Percentiles rank a stretch among this genome's conserved stretches.
These are phyloP conservation scores for Candida ortonii DNA, from an alignment of 805 yeast species.

Conservation along the genomic window DNA sequence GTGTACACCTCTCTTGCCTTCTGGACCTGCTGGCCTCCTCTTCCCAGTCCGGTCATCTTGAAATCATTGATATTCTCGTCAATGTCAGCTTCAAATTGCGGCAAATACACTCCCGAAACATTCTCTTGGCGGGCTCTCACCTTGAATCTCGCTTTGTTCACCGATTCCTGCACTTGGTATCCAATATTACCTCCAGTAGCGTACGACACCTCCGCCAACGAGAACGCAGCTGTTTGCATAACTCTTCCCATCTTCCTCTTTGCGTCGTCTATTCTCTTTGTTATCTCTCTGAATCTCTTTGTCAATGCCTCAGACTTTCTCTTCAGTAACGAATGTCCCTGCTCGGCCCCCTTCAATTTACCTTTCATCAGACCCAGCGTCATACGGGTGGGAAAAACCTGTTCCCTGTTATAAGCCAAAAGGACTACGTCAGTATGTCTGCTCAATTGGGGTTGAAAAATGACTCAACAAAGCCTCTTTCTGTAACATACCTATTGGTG, in stretches of 20 bases:
- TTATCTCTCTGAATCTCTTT: conserved; percentile 92
- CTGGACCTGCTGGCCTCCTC: conserved; percentile 98
- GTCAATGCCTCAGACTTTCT: conserved; percentile 97
- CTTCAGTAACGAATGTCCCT: conserved; percentile 89
- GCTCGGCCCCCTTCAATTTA: conserved; percentile 95
- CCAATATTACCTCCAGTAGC: conserved; percentile 97
- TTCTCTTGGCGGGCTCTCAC: conserved; percentile 92
- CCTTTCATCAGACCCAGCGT: conserved; percentile 92
- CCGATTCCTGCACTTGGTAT: conserved; percentile 94
- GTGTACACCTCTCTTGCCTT: conserved; percentile 91
- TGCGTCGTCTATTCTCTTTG: conserved; percentile 89
- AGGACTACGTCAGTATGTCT: not conserved
- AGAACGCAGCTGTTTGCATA: conserved; percentile 97
- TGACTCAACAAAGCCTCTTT: no score
- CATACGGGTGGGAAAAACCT: conserved; percentile 97
- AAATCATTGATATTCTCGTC: conserved; percentile 88
- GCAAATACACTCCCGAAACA: conserved; percentile 92
- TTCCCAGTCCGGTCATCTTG: conserved; percentile 92
- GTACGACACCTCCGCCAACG: conserved; percentile 93
- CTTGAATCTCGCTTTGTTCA: conserved; percentile 84
- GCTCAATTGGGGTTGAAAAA: no score
- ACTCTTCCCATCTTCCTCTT: conserved; percentile 97
- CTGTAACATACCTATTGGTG: conserved; percentile 25
- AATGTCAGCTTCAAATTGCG: conserved; percentile 84
- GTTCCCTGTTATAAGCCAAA: conserved; percentile 81